These are phyloP conservation scores for Penicillium nordicum DNA, from an alignment of 2,329 filamentous ascomycete genomes.

Conservation along the genomic window DNA sequence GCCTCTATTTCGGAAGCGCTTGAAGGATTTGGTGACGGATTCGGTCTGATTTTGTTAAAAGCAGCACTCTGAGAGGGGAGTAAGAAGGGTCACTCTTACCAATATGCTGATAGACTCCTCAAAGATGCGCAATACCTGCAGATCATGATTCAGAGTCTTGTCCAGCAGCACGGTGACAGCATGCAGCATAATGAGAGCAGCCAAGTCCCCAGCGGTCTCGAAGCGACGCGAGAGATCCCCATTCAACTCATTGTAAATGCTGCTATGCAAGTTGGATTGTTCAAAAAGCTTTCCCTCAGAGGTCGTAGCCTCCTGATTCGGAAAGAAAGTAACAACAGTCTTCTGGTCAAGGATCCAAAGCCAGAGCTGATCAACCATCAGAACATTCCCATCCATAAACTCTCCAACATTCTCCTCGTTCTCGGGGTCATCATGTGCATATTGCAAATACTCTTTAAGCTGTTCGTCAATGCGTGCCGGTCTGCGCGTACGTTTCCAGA, in stretches of 20 bases:
- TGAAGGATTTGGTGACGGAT: conserved; percentile 60
- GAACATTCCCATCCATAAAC: conserved; percentile 45
- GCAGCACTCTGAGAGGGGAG: rapidly evolving
- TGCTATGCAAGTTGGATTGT: conserved; percentile 60
- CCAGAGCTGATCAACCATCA: conserved; percentile 69
- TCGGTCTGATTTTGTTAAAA: conserved; percentile 49
- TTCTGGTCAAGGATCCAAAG: conserved; percentile 44
- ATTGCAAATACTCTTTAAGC: conserved; percentile 43
- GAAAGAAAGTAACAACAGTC: conserved; percentile 35
- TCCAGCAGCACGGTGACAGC: conserved; percentile 62
- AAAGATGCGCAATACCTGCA: conserved; percentile 64
- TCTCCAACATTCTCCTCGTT: conserved; percentile 7
- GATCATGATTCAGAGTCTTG: conserved; percentile 56
- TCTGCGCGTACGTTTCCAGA: conserved; percentile 61
- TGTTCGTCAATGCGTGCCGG: conserved; percentile 41
- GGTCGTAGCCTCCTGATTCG: conserved; percentile 34
- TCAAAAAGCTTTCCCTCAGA: conserved; percentile 35
- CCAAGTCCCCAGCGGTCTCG: conserved; percentile 60
- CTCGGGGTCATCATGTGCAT: conserved; percentile 14
- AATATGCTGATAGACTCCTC: conserved; percentile 64
- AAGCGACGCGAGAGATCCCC: conserved; percentile 61
- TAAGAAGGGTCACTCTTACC: conserved; percentile 35
- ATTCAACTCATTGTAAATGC: conserved; percentile 64
- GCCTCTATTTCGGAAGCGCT: conserved; percentile 58
- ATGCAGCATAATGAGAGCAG: conserved; percentile 60